A percentile compares a stretch with the other conserved stretches of the same genome.
These are phyloP conservation scores for Kuraishia molischiana DNA, from an alignment of 805 yeast genomes.

Conservation along the genomic window DNA sequence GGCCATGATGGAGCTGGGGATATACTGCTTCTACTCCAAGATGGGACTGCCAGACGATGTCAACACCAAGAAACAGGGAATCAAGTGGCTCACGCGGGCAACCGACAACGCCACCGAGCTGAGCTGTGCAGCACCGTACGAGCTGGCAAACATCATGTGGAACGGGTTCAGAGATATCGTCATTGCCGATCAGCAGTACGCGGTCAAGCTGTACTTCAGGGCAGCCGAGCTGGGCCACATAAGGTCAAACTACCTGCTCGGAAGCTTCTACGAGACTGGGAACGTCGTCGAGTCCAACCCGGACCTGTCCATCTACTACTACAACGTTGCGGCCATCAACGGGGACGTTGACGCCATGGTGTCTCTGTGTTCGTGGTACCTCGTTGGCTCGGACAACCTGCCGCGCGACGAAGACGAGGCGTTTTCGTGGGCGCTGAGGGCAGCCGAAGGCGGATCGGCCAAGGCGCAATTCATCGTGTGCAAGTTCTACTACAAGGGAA, in stretches of 20 bases:
- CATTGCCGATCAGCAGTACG: slow-evolving; percentile 74
- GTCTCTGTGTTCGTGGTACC: slow-evolving; percentile 94
- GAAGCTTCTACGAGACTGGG: slow-evolving; percentile 79
- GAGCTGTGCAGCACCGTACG: slow-evolving; percentile 91
- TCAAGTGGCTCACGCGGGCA: slow-evolving; percentile 89
- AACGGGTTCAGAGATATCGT: slow-evolving; percentile 81
- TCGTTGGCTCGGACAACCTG: slow-evolving; percentile 85
- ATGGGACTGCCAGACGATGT: slow-evolving; percentile 71
- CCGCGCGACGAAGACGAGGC: slow-evolving; percentile 77
- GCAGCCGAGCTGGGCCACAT: slow-evolving; percentile 84
- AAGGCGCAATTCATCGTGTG: slow-evolving; percentile 85
- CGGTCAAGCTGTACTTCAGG: slow-evolving; percentile 75
- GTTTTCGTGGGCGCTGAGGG: slow-evolving; percentile 87
- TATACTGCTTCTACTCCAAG: slow-evolving; percentile 72
- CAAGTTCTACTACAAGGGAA: slow-evolving; percentile 76
- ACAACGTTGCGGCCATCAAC: slow-evolving; percentile 79
- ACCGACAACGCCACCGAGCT: slow-evolving; percentile 74
- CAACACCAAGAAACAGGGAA: slow-evolving; percentile 72
- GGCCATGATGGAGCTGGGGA: slow-evolving; percentile 91
- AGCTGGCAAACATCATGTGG: slow-evolving; percentile 76
- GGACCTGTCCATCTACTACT: slow-evolving; percentile 82
- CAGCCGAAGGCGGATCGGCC: slow-evolving; percentile 65
- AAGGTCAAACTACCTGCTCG: slow-evolving; percentile 72
- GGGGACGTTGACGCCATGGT: slow-evolving; percentile 89
- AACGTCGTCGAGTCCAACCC: slow-evolving; percentile 69